These are phyloP conservation scores for Mollisia scopiformis DNA, from an alignment of 2,329 filamentous ascomycete genomes.

Conservation along the genomic window DNA sequence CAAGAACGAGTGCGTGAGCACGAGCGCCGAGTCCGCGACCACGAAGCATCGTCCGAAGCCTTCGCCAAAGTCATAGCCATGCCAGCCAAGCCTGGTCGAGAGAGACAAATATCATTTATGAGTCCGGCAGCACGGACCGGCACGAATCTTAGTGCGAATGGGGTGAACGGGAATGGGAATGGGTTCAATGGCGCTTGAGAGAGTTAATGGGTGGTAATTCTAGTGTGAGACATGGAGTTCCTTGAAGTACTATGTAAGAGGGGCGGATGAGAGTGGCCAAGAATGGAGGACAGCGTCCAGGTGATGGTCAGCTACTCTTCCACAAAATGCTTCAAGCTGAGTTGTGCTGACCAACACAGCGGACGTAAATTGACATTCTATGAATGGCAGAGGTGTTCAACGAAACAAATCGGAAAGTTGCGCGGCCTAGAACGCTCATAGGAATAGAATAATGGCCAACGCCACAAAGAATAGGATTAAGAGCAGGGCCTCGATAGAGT, in stretches of 20 bases:
- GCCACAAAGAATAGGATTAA: too few relatives aligned
- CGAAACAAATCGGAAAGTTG: too few relatives aligned
- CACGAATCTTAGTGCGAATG: background rate
- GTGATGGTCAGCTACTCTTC: too few relatives aligned
- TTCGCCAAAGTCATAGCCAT: constrained; percentile 38
- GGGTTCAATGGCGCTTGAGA: background rate
- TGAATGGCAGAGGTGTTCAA: too few relatives aligned
- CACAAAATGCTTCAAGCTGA: too few relatives aligned
- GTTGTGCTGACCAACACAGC: too few relatives aligned
- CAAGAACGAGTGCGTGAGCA: constrained; percentile 30
- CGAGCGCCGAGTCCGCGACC: constrained; percentile 27
- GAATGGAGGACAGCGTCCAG: too few relatives aligned
- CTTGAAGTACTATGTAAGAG: background rate
- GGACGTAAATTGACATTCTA: too few relatives aligned
- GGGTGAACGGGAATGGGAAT: constrained; percentile 9
- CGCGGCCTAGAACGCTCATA: too few relatives aligned
- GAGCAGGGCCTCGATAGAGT: too few relatives aligned
- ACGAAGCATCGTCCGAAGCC: constrained; percentile 34
- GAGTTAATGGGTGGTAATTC: background rate
- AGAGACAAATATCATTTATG: constrained; percentile 31
- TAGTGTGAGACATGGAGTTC: background rate
- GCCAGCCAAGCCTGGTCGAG: constrained; percentile 31
- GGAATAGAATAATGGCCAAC: too few relatives aligned
- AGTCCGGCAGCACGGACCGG: constrained; percentile 6
- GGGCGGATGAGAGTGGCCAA: too few relatives aligned